Base-by-base conservation (phyloP, 1,139 yeast species). In the Kurtzmaniella natalensis region DNA sequence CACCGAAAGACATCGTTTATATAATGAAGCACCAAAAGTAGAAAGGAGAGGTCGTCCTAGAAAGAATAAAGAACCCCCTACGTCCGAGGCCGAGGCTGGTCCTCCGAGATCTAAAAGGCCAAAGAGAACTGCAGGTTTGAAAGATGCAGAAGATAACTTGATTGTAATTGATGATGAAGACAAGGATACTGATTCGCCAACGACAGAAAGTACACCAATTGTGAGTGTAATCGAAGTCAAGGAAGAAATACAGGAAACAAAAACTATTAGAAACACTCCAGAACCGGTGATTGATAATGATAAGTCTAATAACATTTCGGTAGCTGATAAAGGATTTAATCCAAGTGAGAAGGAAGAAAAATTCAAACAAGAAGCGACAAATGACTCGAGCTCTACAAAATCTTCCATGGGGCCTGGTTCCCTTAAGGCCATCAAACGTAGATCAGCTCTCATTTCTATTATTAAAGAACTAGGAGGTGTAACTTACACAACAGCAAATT, bases 381-480 rank as follows among this genome's bases (percentile, higher is more conserved):
- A 33, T 37, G 18, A 22, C 43, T 7, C 30, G 30, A 37, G 32
- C 29, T n/a, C 25, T 8, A 22, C 32, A 11, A 23, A 23, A 23
- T 13, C 26, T 4, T 11, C 14, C 8, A 11, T 4, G 13, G 8
- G 5, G 11, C 10, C 30, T 8, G 38, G 21, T 20, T 46, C 60
- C 5, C 33, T 50, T 16, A 52, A 53, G 36, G 53, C 70, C 4
- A 49, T 44, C 5, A 57, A 47, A 38, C 57, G 80, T 40, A 49
- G 73, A 27, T 46, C 47, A 3, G 57, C 48, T 11, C 39, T 72
- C 19, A 30, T 69, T 7, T 55, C 62, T 5, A 43, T 69, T 1
- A 55, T 72, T 3, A 59, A 63, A 32, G 60, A 57, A 19, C 42
- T 52, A 5, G 75, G 72, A 4, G 76, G 76, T n/a, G 68, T 64